Evolutionary conservation across 164 flowering plant species (phyloP), one percentile per base, ranked within the genome.

Genomic region (Sedum album): DNA sequence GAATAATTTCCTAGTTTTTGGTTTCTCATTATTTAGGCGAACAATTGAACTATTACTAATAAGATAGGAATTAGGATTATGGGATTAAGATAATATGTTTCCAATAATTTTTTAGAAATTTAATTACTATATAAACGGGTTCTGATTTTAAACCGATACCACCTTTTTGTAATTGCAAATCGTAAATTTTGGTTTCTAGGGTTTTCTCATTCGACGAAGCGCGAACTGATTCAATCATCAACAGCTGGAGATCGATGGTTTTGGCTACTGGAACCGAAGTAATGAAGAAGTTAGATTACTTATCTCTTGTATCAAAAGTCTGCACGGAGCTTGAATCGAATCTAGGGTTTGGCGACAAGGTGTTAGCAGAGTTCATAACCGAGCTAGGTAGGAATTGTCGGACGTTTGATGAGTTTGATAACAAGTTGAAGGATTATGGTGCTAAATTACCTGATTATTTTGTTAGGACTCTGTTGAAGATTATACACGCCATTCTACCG

Each of bases 361-460:
- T 91, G 0, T 66, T 93, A 46, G 98, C 97, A 0, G 98, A 91
- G 68, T 93, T 89, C 67, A 85, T 91, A 23, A 89, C 82, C 1
- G 91, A 89, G 4, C 41, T 91, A 65, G 98, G 98, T 20, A 73
- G 83, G 4, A 66, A 75, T 5, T 83, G 84, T 41, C 78, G 76
- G 55, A 80, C 79, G 0, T 93, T 84, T 0, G 94, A 86, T 0
- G 88, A 85, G 44, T 93, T 93, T 38, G 96, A 93, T 60, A 23
- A 70, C 6, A 82, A 82, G 66, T 71, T 93, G 78, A 93, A 93
- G 71, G 82, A 83, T 41, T 83, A 81, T 25, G 98, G 91, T 1
- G 93, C 90, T 1, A 94, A 89, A 66, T 74, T 89, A 85, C 96
- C 97, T 0, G 97, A 93, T 80, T 93, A 93, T 69, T 91, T 93